Evolutionary conservation across 2,329 filamentous ascomycete species (phyloP).

Genomic region (Dactylellina leptospora): DNA sequence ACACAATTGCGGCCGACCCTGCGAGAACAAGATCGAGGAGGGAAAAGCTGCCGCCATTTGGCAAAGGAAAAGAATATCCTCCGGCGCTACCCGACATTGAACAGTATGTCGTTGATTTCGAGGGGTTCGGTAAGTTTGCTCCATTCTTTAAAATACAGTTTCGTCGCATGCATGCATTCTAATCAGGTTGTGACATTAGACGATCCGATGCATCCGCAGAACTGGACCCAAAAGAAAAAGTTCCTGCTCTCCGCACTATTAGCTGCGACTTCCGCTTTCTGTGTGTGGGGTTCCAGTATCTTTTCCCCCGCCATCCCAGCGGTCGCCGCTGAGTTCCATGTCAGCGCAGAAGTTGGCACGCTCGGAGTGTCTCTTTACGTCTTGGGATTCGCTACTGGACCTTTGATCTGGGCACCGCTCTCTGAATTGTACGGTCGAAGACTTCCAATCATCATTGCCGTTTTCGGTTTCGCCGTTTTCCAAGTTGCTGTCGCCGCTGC

Average conservation of each 20-base stretch:
- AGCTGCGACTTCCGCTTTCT: conserved; percentile 75
- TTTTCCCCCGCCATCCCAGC: conserved; percentile 73
- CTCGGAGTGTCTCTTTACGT: conserved; percentile 75
- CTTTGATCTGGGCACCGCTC: conserved; percentile 75
- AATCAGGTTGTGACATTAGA: conserved; percentile 61
- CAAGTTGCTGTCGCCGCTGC: conserved; percentile 71
- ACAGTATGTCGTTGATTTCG: conserved; percentile 84
- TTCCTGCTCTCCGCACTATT: conserved; percentile 74
- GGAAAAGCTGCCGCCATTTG: conserved; percentile 47
- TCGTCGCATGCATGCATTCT: neutral
- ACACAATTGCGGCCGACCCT: conserved; percentile 43
- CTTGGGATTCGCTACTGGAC: conserved; percentile 76
- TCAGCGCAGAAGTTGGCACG: conserved; percentile 70
- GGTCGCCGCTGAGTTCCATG: conserved; percentile 69
- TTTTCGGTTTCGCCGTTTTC: conserved; percentile 76
- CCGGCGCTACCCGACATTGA: conserved; percentile 74
- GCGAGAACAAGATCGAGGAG: conserved; percentile 32
- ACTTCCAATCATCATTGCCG: conserved; percentile 69
- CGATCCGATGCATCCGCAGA: conserved; percentile 85
- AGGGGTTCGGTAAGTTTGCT: conserved; percentile 67
- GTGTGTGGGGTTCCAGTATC: conserved; percentile 78
- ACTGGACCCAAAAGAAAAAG: conserved; percentile 85
- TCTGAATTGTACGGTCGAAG: conserved; percentile 76
- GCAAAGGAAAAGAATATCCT: conserved; percentile 65
- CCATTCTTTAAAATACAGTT: neutral